Conservation (phyloP, 23 red algal species). For the Agarophyton chilense region DNA sequence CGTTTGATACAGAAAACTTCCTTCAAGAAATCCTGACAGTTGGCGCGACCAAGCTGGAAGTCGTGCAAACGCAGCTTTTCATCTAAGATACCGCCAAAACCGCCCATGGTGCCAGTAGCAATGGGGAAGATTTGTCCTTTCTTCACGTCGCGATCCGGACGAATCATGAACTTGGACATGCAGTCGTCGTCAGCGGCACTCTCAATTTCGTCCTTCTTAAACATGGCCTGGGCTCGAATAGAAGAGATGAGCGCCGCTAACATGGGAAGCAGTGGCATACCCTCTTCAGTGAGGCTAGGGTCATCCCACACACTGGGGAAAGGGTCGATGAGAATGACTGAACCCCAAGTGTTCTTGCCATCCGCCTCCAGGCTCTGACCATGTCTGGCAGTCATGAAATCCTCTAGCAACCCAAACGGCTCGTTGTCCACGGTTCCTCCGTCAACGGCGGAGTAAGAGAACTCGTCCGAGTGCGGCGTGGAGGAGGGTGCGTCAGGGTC, state of each 20-base stretch:
- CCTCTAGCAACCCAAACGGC: constrained; percentile 25
- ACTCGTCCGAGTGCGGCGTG: background rate
- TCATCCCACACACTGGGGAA: constrained; percentile 12
- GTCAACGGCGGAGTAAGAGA: constrained; percentile 17
- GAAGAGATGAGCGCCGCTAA: background rate
- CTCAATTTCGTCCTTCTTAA: constrained; percentile 21
- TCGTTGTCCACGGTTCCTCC: constrained; percentile 31
- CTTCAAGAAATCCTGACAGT: constrained; percentile 33
- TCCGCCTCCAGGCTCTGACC: background rate
- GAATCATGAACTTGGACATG: constrained; percentile 42
- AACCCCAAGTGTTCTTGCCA: background rate
- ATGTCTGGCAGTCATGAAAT: background rate
- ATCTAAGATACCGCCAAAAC: constrained; percentile 33
- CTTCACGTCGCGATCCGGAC: constrained; percentile 6
- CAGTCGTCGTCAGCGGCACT: background rate
- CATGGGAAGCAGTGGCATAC: background rate
- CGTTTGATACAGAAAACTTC: background rate
- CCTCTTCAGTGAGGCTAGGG: background rate
- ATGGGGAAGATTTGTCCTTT: background rate
- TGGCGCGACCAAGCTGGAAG: constrained; percentile 39
- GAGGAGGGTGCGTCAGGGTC: background rate
- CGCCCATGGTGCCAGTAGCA: background rate
- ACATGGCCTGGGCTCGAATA: constrained; percentile 23
- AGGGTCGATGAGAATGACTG: constrained; percentile 31
- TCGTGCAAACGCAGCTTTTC: constrained; percentile 29